phyloP scores from a whole-genome alignment of 495 filamentous ascomycete genomes.

The Parathielavia hyrcaniae region DNA sequence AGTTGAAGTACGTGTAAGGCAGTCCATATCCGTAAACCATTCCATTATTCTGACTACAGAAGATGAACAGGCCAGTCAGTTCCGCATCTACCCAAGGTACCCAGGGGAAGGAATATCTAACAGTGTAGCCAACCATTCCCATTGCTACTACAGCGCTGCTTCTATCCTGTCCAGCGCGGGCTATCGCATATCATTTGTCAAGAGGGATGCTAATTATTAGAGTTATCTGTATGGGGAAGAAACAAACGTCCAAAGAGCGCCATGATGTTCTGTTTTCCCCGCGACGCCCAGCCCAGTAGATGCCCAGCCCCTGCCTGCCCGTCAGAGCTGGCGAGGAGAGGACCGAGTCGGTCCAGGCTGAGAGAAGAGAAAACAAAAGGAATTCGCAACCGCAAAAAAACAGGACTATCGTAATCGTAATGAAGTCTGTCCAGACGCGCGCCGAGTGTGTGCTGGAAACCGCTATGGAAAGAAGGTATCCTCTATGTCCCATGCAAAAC shows the following conservation, averaged over 20 bases:
- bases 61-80: conserved; percentile 5
- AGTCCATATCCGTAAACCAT: conserved; percentile 7
- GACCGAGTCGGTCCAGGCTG: conserved; percentile 14
- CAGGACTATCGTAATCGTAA: conserved; percentile 29
- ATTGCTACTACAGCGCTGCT: conserved; percentile 5
- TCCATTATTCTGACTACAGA: conserved; percentile 20
- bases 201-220: conserved; percentile 30
- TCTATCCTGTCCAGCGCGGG: conserved; percentile 14
- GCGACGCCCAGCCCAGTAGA: conserved; percentile 11
- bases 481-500: conserved; percentile 35
- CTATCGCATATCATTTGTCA: conserved; percentile 21
- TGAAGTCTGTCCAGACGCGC: conserved; percentile 25
- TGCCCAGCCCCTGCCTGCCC: conserved; percentile 12
- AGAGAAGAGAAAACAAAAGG: conserved; percentile 13
- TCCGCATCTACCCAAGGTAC: conserved; percentile 12
- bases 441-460: conserved; percentile 24
- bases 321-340: conserved; percentile 16
- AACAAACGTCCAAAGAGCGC: conserved; percentile 12
- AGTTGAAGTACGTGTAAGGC: no score
- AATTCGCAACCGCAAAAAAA: conserved; percentile 11
- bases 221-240: conserved; percentile 20
- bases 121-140: conserved; percentile 7
- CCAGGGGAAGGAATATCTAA: no score
- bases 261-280: conserved; percentile 11
- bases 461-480: conserved; percentile 30